Base-by-base conservation (phyloP, 345 rosid genomes). In the Arabidopsis suecica region DNA sequence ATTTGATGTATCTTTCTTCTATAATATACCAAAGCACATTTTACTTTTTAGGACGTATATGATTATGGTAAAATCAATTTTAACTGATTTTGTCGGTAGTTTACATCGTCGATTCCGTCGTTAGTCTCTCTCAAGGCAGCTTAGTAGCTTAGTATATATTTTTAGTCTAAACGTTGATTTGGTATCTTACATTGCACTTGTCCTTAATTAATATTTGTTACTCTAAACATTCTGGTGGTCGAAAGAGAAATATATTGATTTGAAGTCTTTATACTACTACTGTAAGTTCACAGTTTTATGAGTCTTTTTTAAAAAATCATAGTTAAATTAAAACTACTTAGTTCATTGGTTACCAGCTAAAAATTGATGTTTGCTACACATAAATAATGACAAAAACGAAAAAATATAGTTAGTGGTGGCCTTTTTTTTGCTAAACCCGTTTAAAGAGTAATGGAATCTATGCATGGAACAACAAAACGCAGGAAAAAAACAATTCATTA, bases 131-230 rank as follows among this genome's bases (percentile, higher is more conserved):
- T 68, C 41, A 41, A 68, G 32, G 32, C 32, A 28, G 32, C 32
- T 3, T 28, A 28, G 40, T 68, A 55, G 51, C 14, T 2, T 2
- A 18, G 8, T 13, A 20, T 22, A 8, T 13, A 20, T 22, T 32
- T 53, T 38, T 23, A 38, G 9, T 38, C 16, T 16, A n/a, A 6
- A 68, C 30, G 14, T 20, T 50, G 7, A 14, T 20, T 66, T 36
- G 22, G 45, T 66, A 66, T 62, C 11, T 41, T 32, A 12, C 69
- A 65, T 13, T 18, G 28, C 48, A 48, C 42, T 5, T 18, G 34
- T 48, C 44, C 28, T 47, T 45, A 16, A 38, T 20, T 20, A 20
- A 38, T 20, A 6, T 38, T 2, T 38, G 22, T 3, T 40, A 22
- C 20, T 20, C 16, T 7, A 22, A 61, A 12, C 28, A 61, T 3